Evolutionary conservation across 1,139 yeast species (phyloP), one percentile per base, ranked within the genome.

Genomic region (Candida sanyaensis): DNA sequence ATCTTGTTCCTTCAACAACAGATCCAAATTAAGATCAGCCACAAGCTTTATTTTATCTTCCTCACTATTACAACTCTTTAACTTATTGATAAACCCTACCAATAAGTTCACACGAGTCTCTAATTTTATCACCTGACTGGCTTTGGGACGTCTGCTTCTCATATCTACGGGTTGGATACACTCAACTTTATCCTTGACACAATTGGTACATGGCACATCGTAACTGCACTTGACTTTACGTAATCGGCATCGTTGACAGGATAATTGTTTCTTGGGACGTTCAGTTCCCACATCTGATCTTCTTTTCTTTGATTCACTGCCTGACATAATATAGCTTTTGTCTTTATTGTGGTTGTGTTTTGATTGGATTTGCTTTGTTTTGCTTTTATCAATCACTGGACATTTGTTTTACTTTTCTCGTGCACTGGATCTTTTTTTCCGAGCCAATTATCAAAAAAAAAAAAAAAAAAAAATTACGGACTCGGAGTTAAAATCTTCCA

Each of bases 161-260:
- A 77, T 66, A 58, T 82, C 87, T 48, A 69, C 69, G 7, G 73
- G 71, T 40, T 73, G 73, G 27, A 78, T 66, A 59, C 87, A 82
- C 42, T 75, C 78, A 11, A 73, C 66, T 3, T 70, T 68, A 6
- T 74, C 66, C 49, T 71, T 72, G 23, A 62, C 59, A 59, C 87
- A 82, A 44, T 71, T 71, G 24, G 72, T 64, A 55, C 87, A 82
- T 0, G 86, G 86, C 45, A 60, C 63, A 8, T 69, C 72, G 46
- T 71, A 65, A 55, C 78, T 75, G 59, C 87, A 82, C 59, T 78
- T 79, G 53, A 80, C 79, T 56, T 81, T 77, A 44, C 81, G 69
- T n/a, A 66, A 54, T 21, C 85, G 66, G 57, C 86, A 81, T 43
- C 80, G 60, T 55, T 73, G 75, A 57, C 85, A 80, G 43, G 72